These are phyloP conservation scores for Podospora anserina DNA, from an alignment of 495 filamentous ascomycete species.

Conservation along the genomic window DNA sequence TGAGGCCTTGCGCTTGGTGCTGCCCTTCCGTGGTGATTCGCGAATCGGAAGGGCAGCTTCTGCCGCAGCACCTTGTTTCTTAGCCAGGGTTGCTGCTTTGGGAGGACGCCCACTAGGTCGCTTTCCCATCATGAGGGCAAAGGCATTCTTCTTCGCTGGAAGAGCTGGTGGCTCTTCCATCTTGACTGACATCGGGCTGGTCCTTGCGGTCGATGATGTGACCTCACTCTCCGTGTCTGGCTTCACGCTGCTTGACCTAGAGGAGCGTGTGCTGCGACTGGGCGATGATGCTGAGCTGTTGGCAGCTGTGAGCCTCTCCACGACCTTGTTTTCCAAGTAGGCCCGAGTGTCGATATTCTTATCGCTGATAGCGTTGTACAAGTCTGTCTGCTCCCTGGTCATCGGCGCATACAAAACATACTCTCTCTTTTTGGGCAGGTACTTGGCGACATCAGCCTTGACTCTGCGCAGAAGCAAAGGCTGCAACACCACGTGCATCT, in stretches of 20 bases:
- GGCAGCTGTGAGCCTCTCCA: conserved; percentile 59
- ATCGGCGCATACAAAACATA: conserved; percentile 92
- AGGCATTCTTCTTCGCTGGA: conserved; percentile 38
- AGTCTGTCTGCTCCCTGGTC: conserved; percentile 79
- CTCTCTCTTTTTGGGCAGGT: conserved; percentile 91
- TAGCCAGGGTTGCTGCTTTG: conserved; percentile 14
- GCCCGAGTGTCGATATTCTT: conserved; percentile 66
- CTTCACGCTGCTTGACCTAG: conserved; percentile 36
- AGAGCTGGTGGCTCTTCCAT: conserved; percentile 6
- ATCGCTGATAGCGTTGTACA: conserved; percentile 81
- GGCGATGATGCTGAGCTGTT: conserved; percentile 37
- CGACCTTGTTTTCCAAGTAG: conserved; percentile 80
- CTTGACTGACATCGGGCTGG: conserved; percentile 20
- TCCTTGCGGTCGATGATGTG: conserved; percentile 6
- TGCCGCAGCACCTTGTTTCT: conserved; percentile 1
- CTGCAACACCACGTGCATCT: conserved; percentile 88
- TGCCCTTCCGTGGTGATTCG: conserved; percentile 24
- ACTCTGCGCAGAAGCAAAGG: conserved; percentile 84
- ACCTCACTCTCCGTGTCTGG: conserved; percentile 14
- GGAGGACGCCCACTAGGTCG: conserved; percentile 22
- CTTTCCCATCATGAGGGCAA: conserved; percentile 49
- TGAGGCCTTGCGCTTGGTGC: conserved; percentile 46
- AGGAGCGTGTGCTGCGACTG: conserved; percentile 37
- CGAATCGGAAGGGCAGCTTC: conserved; percentile 1
- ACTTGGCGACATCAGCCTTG: conserved; percentile 87